Evolutionary conservation across 495 filamentous ascomycete genomes (phyloP), one percentile per base, ranked within the genome.

Genomic region (Hypoxylon cercidicola): DNA sequence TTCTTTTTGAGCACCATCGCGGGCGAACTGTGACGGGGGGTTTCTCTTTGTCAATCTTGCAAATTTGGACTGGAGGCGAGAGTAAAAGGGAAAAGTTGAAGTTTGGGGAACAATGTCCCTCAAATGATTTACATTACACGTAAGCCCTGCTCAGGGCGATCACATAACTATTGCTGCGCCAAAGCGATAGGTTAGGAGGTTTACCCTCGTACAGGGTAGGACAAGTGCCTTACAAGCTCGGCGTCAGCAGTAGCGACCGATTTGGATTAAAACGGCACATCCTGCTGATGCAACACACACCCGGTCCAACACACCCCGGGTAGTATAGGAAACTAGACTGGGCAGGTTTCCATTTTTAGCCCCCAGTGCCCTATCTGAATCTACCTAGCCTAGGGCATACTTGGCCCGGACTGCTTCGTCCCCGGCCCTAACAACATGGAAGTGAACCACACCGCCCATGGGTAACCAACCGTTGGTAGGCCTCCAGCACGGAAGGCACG

Each of bases 1-100:
- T 81, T 83, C 66, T 78, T 83, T 63, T 79, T 78, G 62, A 83
- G 75, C 75, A 82, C 78, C 61, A 65, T 68, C 53, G 62, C 62
- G 53, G 52, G 39, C 49, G 35, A 20, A 12, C 13, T 51, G 16
- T 19, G 9, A 2, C 16, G n/a, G n/a, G 30, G 3, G n/a, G 20
- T 13, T 3, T 53, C n/a, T 35, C 39, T 59, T 11, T 54, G 45
- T 58, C 41, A 13, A 18, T 32, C 13, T 45, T 45, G 46, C 28
- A 8, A 8, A 20, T 8, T 47, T 49, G 30, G 43, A 44, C 54
- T 62, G 39, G 4, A 51, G 48, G 18, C 39, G 30, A 47, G 19
- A 30, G 47, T 45, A 19, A 55, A 46, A 55, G 28, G 39, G 28
- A 12, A 15, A 55, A 55, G 51, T 40, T 21, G 30, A 48, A 43